Evolutionary conservation across 805 yeast species (phyloP).

Genomic region (Sugiyamaella mastotermitis): DNA sequence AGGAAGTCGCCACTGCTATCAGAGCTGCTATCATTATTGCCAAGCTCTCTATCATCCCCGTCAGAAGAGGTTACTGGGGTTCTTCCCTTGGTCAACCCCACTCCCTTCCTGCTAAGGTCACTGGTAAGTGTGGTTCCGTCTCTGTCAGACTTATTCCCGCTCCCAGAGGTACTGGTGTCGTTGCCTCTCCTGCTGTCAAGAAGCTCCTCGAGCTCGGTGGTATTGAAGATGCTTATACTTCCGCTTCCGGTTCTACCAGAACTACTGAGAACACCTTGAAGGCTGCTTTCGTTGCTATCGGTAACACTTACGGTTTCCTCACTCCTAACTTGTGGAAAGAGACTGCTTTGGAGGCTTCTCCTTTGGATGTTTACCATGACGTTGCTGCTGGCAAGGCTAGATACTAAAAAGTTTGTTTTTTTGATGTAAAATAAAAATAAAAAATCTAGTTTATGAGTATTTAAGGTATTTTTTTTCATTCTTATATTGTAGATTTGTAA

Average conservation of each 20-base stretch:
- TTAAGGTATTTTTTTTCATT: too few relatives aligned
- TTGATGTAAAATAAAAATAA: too few relatives aligned
- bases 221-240: constrained; percentile 98
- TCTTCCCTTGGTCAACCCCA: constrained; percentile 99
- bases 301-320: constrained; percentile 99
- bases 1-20: constrained; percentile 99
- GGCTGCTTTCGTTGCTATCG: constrained; percentile 99
- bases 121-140: constrained; percentile 99
- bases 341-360: constrained; percentile 79
- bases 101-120: constrained; percentile 94
- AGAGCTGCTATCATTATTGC: constrained; percentile 99
- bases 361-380: constrained; percentile 77
- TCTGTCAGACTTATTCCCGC: constrained; percentile 97
- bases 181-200: constrained; percentile 99
- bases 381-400: constrained; percentile 27
- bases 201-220: constrained; percentile 99
- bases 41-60: constrained; percentile 96
- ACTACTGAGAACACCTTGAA: constrained; percentile 99
- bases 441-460: too few relatives aligned
- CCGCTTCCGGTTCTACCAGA: constrained; percentile 98
- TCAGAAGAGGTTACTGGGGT: constrained; percentile 99
- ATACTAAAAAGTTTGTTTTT: too few relatives aligned
- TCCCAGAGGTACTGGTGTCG: constrained; percentile 99
- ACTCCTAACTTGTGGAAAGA: constrained; percentile 98
- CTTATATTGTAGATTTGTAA: too few relatives aligned